Conservation (phyloP, 345 rosid species). For the Dipteronia dyeriana region DNA sequence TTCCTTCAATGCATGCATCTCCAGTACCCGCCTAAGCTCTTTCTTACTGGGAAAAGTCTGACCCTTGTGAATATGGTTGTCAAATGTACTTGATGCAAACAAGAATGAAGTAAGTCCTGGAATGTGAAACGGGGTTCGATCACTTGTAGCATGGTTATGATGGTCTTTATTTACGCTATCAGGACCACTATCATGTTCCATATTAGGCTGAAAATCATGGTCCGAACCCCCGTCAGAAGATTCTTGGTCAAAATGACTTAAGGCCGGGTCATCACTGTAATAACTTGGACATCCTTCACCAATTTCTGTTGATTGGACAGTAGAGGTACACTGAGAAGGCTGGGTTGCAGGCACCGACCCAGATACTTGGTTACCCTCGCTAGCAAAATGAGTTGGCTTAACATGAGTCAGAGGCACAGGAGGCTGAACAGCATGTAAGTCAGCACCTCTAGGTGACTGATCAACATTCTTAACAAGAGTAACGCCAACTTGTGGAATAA, state of each 20-base stretch:
- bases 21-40: background rate
- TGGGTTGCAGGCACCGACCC: background rate
- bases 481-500: conserved; percentile 5
- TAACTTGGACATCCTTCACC: background rate
- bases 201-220: background rate
- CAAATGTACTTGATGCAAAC: background rate
- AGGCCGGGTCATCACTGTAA: background rate
- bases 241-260: background rate
- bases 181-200: background rate
- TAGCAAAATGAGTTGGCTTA: background rate
- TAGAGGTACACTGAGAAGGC: background rate
- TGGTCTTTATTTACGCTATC: background rate
- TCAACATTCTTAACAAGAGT: background rate
- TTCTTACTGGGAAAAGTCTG: background rate
- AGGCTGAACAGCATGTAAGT: background rate
- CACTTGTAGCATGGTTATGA: background rate
- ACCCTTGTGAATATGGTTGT: background rate
- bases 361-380: background rate
- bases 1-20: conserved; percentile 5
- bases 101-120: background rate
- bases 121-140: background rate
- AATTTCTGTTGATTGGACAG: background rate
- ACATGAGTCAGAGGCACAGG: background rate
- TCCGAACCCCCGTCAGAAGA: background rate
- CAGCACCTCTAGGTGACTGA: background rate